phyloP scores from a whole-genome alignment of 2,329 filamentous ascomycete species.

The Exophiala bonariae region DNA sequence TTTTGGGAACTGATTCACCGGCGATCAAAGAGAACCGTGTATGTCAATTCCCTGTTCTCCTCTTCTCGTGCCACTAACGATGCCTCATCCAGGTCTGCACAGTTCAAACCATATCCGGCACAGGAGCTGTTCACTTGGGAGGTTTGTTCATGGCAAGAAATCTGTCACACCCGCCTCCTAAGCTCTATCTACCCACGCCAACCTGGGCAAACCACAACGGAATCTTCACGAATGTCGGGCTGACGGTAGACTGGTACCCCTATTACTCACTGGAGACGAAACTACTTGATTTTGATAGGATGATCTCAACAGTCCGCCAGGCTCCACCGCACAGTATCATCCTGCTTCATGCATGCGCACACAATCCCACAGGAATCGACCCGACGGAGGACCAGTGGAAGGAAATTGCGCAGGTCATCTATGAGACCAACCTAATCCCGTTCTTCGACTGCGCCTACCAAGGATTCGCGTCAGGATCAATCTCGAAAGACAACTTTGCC shows the following conservation, averaged over 20 bases:
- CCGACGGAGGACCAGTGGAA: slow-evolving; percentile 93
- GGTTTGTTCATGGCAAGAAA: slow-evolving; percentile 93
- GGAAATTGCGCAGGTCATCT: slow-evolving; percentile 77
- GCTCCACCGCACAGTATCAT: slow-evolving; percentile 75
- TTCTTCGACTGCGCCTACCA: slow-evolving; percentile 98
- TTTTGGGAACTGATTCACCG: slow-evolving; percentile 76
- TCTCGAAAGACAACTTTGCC: slow-evolving; percentile 83
- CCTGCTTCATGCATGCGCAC: slow-evolving; percentile 90
- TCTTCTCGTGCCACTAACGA: background rate
- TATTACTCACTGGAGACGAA: slow-evolving; percentile 91
- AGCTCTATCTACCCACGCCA: slow-evolving; percentile 87
- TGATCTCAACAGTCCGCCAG: slow-evolving; percentile 75
- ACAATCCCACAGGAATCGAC: slow-evolving; percentile 97
- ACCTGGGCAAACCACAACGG: slow-evolving; percentile 99
- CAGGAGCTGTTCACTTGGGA: slow-evolving; percentile 89
- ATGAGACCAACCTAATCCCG: slow-evolving; percentile 81
- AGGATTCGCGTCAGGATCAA: slow-evolving; percentile 90
- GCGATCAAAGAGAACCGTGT: slow-evolving; percentile 82
- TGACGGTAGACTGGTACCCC: slow-evolving; percentile 79
- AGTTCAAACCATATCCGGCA: slow-evolving; percentile 94
- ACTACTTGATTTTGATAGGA: slow-evolving; percentile 88
- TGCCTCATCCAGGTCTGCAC: slow-evolving; percentile 58
- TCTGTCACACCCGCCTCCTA: slow-evolving; percentile 67
- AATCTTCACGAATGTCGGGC: slow-evolving; percentile 88
- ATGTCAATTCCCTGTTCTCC: slow-evolving; percentile 31